Conservation (phyloP, 352 stramenopile species). For the Phytophthora idaei region DNA sequence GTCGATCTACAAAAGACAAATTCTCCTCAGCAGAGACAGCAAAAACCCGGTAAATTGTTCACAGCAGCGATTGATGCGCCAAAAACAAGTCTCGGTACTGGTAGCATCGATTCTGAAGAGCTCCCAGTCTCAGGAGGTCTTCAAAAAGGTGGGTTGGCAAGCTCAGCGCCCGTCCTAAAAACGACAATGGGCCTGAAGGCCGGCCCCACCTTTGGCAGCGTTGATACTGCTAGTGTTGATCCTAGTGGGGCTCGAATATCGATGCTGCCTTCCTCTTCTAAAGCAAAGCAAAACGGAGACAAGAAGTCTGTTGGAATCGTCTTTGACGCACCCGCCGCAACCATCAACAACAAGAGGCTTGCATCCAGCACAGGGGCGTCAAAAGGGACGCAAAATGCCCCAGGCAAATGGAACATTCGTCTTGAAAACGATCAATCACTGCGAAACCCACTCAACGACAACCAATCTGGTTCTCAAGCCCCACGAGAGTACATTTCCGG, state of each 20-base stretch:
- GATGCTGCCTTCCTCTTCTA: conserved; percentile 14
- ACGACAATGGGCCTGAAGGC: conserved; percentile 3
- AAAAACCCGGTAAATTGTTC: conserved; percentile 10
- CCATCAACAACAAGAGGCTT: conserved; percentile 11
- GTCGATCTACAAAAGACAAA: conserved; percentile 1
- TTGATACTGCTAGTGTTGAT: conserved; percentile 6
- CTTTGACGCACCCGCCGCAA: conserved; percentile 16
- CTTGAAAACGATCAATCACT: neutral
- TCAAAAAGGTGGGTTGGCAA: conserved; percentile 1
- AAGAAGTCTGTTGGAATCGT: conserved; percentile 12
- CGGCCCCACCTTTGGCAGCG: conserved; percentile 5
- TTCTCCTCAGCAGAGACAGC: conserved; percentile 9
- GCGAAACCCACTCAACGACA: neutral
- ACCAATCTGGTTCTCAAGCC: neutral
- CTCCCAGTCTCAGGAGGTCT: conserved; percentile 5
- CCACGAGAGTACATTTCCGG: conserved; percentile 27
- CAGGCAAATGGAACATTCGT: neutral
- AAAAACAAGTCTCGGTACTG: neutral
- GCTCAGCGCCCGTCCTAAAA: conserved; percentile 11
- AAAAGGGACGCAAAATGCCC: neutral
- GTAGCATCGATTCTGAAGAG: conserved; percentile 10
- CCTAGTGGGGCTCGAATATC: conserved; percentile 7
- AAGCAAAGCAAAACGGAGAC: conserved; percentile 9
- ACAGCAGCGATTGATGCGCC: neutral
- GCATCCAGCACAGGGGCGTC: neutral